Conservation (phyloP, 176 grass and related monocot genomes). For the Avena atlantica region DNA sequence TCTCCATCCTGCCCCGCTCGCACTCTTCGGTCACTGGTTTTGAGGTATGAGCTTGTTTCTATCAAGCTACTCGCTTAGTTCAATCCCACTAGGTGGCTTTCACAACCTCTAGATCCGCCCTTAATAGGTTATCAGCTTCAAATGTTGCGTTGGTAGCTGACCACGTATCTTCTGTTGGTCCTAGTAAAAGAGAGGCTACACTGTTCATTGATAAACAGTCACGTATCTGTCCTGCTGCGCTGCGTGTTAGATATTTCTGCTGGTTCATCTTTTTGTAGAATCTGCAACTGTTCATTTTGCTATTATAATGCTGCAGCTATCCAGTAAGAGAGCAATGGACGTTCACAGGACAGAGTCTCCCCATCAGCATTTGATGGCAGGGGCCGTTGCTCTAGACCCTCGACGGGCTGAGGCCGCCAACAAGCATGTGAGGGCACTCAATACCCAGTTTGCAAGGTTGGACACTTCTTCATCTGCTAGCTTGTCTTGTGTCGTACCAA, state of each 20-base stretch:
- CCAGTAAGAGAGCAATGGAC: constrained; percentile 88
- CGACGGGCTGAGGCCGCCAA: constrained; percentile 60
- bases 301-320: constrained; percentile 63
- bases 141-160: no score
- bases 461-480: constrained; percentile 9
- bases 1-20: background rate
- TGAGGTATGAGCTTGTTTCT: background rate
- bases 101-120: background rate
- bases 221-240: background rate
- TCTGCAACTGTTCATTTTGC: constrained; percentile 20
- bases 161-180: background rate
- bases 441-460: constrained; percentile 87
- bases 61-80: background rate
- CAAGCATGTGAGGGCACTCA: constrained; percentile 85
- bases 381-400: constrained; percentile 55
- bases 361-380: constrained; percentile 75
- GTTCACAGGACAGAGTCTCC: constrained; percentile 75
- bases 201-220: background rate
- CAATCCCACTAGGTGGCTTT: background rate
- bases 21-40: background rate
- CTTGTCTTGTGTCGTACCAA: background rate
- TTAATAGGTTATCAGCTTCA: background rate
- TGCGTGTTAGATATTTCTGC: background rate
- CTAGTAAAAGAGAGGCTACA: background rate
- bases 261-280: constrained; percentile 33